Base-by-base conservation (phyloP, 805 yeast species). In the Middelhovenomyces tepae region DNA sequence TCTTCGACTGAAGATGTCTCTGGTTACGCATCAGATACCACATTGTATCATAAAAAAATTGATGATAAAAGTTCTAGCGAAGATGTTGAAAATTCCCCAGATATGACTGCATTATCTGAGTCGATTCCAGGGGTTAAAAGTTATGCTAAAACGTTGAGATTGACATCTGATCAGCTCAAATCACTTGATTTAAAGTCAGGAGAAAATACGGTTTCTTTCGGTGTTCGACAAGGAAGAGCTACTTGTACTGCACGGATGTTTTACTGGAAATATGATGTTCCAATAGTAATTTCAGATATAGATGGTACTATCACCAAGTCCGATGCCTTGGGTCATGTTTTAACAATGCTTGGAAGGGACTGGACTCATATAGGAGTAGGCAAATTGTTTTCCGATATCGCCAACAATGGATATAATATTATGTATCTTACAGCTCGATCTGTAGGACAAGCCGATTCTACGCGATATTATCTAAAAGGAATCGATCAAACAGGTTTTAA, bases 321-420 rank as follows among this genome's bases (percentile, higher is more conserved):
- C 1, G 98, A 91, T 61, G 98, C 98, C 0, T 63, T 91, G 48
- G 98, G 98, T 2, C 98, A 91, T 57, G 89, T 91, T 2, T 64
- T 91, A 56, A 86, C 91, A 11, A 76, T 89, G 75, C 64, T 91
- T 22, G 98, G 98, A 4, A 73, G 85, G 46, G 98, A 91, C 61
- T 91, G 98, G 98, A 91, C 98, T 0, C 98, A 91, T 54, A 73
- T 76, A 2, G 98, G 98, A 20, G 98, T 91, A 25, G 95, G 96
- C 2, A 77, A 78, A 49, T 61, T 91, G 36, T 91, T 87, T 53
- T 75, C 74, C n/a, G 98, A 91, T 54, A 91, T 91, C 41, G 52
- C 69, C 28, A 60, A 69, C 37, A 91, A 91, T 51, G 97, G 98
- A 1, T 91, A 89, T 64, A 86, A 91, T 51, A 78, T 91, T 34